phyloP scores from a whole-genome alignment of 139 green algal species.

The Micractinium conductrix region DNA sequence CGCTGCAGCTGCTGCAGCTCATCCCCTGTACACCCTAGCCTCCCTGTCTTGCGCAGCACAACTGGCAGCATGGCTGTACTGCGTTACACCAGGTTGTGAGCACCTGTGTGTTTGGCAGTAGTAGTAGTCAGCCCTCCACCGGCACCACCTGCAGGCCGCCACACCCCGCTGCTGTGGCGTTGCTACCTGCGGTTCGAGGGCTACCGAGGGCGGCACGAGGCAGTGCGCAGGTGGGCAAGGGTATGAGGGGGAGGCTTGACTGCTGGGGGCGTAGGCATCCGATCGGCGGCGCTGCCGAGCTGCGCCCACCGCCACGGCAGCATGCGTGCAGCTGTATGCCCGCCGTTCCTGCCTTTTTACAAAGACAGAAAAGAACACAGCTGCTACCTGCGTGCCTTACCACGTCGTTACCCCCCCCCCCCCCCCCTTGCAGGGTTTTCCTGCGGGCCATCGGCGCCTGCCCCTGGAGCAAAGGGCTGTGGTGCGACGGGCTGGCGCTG shows the following conservation, averaged over 20 bases:
- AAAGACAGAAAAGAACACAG: too few relatives aligned
- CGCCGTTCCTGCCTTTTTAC: too few relatives aligned
- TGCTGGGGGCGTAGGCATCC: not conserved
- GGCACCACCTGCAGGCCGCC: too few relatives aligned
- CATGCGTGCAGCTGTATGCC: too few relatives aligned
- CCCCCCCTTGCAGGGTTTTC: slow-evolving; percentile 60
- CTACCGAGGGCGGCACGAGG: not conserved
- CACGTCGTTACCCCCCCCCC: not conserved
- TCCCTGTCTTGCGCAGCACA: too few relatives aligned
- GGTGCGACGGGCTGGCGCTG: slow-evolving; percentile 69
- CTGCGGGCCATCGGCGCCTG: slow-evolving; percentile 77
- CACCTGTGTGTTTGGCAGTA: too few relatives aligned
- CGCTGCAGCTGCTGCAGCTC: too few relatives aligned
- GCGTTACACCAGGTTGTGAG: too few relatives aligned
- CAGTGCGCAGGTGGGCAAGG: slow-evolving; percentile 17
- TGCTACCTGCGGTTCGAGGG: slow-evolving; percentile 46
- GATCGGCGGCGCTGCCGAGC: not conserved
- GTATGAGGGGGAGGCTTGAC: not conserved
- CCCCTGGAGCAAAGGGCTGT: slow-evolving; percentile 80
- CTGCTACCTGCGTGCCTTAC: not conserved
- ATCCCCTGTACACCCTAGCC: too few relatives aligned
- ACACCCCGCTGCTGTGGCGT: slow-evolving; percentile 57
- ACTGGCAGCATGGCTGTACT: too few relatives aligned
- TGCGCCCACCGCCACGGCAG: not conserved
- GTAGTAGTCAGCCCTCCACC: too few relatives aligned